Percentiles rank a stretch among this genome's conserved stretches.
phyloP scores from a whole-genome alignment of 495 filamentous ascomycete genomes.

The Xylaria castorea region DNA sequence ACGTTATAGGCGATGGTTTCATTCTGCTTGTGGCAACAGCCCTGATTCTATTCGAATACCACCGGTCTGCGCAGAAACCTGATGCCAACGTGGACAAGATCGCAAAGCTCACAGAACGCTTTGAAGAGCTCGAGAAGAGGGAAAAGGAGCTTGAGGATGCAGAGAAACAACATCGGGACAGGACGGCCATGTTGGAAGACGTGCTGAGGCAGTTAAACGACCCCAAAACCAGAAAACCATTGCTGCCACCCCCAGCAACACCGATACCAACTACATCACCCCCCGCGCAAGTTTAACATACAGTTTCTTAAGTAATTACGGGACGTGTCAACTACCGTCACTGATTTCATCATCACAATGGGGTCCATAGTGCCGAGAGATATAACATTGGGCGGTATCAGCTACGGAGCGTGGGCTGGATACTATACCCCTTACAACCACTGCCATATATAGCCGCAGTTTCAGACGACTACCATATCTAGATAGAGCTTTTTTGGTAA shows the following conservation, averaged over 20 bases:
- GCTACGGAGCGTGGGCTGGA: neutral
- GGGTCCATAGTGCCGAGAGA: neutral
- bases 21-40: conserved; percentile 80
- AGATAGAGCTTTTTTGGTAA: neutral
- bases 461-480: neutral
- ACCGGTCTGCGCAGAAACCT: conserved; percentile 73
- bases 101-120: conserved; percentile 72
- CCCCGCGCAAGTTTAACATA: conserved; percentile 7
- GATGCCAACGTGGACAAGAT: conserved; percentile 70
- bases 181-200: conserved; percentile 71
- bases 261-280: conserved; percentile 25
- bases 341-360: neutral
- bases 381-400: neutral
- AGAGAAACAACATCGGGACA: conserved; percentile 62
- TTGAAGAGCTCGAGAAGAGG: conserved; percentile 64
- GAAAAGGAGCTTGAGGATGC: conserved; percentile 70
- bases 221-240: conserved; percentile 55
- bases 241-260: conserved; percentile 41
- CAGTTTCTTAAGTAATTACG: neutral
- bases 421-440: neutral
- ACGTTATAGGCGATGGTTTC: conserved; percentile 91
- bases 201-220: conserved; percentile 67
- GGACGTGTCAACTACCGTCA: neutral
- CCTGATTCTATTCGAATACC: conserved; percentile 83
- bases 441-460: neutral